Conservation (phyloP, 2,329 filamentous ascomycete genomes). For the Cyphellophora attinorum region DNA sequence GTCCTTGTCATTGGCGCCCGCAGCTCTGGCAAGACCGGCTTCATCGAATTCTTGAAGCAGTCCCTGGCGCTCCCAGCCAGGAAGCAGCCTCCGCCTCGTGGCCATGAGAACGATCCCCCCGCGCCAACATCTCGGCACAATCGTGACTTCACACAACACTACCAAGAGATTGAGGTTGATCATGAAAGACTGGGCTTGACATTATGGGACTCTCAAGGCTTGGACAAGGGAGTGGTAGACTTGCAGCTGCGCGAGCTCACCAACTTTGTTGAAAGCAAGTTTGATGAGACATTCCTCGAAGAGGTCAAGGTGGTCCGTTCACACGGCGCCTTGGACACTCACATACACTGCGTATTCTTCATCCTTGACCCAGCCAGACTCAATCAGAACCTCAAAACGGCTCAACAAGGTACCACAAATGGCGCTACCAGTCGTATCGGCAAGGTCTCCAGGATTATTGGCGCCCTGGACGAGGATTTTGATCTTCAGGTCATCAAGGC, state of each 20-base stretch:
- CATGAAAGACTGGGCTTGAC: slow-evolving; percentile 85
- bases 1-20: slow-evolving; percentile 83
- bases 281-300: slow-evolving; percentile 93
- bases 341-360: slow-evolving; percentile 92
- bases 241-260: slow-evolving; percentile 87
- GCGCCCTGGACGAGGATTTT: slow-evolving; percentile 74
- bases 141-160: slow-evolving; percentile 72
- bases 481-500: slow-evolving; percentile 84
- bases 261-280: slow-evolving; percentile 91
- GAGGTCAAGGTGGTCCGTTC: slow-evolving; percentile 96
- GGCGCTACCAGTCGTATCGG: slow-evolving; percentile 40
- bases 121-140: slow-evolving; percentile 45
- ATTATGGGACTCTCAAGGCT: slow-evolving; percentile 89
- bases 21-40: slow-evolving; percentile 87
- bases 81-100: slow-evolving; percentile 52
- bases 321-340: slow-evolving; percentile 86
- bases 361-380: slow-evolving; percentile 80
- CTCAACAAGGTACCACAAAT: slow-evolving; percentile 49
- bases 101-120: slow-evolving; percentile 49
- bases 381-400: slow-evolving; percentile 64
- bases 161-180: slow-evolving; percentile 89
- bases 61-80: slow-evolving; percentile 73
- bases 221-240: slow-evolving; percentile 92
- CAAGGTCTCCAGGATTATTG: slow-evolving; percentile 36
- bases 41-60: slow-evolving; percentile 88